These are phyloP conservation scores for Aspergillus sp. DNA, from an alignment of 2,329 filamentous ascomycete species.

Conservation along the genomic window DNA sequence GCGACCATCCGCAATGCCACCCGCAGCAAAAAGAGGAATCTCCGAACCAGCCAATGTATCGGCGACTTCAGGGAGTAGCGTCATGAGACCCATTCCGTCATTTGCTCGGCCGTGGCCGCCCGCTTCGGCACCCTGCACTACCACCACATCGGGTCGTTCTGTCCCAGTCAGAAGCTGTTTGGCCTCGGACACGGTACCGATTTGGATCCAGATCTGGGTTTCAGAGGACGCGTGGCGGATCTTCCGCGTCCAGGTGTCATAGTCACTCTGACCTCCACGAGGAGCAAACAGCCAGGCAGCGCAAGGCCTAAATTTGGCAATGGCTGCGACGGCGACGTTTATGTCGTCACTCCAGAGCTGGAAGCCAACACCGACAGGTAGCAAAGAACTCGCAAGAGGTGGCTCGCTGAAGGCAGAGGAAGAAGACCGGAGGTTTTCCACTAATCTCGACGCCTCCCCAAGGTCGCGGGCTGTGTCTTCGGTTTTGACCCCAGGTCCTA, in stretches of 20 bases:
- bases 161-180: conserved; percentile 36
- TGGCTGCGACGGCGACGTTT: conserved; percentile 25
- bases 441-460: conserved; percentile 26
- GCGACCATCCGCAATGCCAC: conserved; percentile 54
- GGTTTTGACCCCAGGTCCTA: conserved; percentile 55
- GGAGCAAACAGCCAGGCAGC: conserved; percentile 47
- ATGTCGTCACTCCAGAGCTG: conserved; percentile 42
- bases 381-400: neutral
- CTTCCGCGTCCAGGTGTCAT: conserved; percentile 45
- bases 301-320: conserved; percentile 37
- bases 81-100: conserved; percentile 49
- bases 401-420: conserved; percentile 1
- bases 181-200: conserved; percentile 53
- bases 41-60: conserved; percentile 38
- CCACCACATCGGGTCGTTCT: conserved; percentile 51
- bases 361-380: conserved; percentile 44
- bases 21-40: conserved; percentile 52
- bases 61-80: conserved; percentile 52
- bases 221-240: conserved; percentile 42
- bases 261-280: conserved; percentile 28
- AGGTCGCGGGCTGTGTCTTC: conserved; percentile 31
- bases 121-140: conserved; percentile 56
- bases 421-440: conserved; percentile 14
- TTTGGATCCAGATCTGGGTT: conserved; percentile 57
- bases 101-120: conserved; percentile 54